phyloP scores from a whole-genome alignment of 352 stramenopile species.

The Thraustochytrium striatum region DNA sequence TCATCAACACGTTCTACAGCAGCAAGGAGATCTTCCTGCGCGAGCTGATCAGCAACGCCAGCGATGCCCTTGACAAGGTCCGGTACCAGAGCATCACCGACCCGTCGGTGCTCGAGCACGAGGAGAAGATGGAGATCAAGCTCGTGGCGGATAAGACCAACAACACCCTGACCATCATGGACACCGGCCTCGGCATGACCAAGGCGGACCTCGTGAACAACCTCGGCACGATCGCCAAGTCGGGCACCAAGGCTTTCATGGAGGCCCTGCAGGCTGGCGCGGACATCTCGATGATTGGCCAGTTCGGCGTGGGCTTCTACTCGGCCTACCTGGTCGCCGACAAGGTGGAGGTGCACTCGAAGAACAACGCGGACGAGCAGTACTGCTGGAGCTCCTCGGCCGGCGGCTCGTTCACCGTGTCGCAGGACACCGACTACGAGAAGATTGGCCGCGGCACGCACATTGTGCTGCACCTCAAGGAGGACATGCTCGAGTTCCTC shows the following conservation, averaged over 20 bases:
- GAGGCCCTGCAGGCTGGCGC: constrained; percentile 92
- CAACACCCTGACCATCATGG: constrained; percentile 96
- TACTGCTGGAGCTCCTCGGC: constrained; percentile 95
- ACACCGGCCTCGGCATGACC: constrained; percentile 98
- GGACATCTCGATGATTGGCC: constrained; percentile 99
- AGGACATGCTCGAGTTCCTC: constrained; percentile 98
- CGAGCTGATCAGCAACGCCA: constrained; percentile 88
- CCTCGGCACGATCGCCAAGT: constrained; percentile 99
- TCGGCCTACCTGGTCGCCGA: constrained; percentile 98
- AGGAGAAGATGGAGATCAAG: constrained; percentile 97
- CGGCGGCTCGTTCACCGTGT: constrained; percentile 94
- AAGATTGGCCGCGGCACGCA: constrained; percentile 80
- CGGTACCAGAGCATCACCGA: constrained; percentile 94
- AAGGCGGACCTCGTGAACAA: constrained; percentile 99
- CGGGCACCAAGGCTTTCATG: constrained; percentile 99
- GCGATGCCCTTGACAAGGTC: constrained; percentile 95
- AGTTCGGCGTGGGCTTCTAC: constrained; percentile 99
- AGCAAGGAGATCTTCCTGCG: constrained; percentile 99
- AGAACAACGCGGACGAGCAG: constrained; percentile 94
- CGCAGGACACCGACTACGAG: constrained; percentile 62
- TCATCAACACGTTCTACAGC: constrained; percentile 96
- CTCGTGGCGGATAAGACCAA: constrained; percentile 99
- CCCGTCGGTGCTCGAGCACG: constrained; percentile 85
- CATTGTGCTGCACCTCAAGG: constrained; percentile 96
- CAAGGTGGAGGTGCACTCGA: constrained; percentile 95